Base-by-base conservation (phyloP, 2,329 filamentous ascomycete species). In the Colletotrichum sp. region DNA sequence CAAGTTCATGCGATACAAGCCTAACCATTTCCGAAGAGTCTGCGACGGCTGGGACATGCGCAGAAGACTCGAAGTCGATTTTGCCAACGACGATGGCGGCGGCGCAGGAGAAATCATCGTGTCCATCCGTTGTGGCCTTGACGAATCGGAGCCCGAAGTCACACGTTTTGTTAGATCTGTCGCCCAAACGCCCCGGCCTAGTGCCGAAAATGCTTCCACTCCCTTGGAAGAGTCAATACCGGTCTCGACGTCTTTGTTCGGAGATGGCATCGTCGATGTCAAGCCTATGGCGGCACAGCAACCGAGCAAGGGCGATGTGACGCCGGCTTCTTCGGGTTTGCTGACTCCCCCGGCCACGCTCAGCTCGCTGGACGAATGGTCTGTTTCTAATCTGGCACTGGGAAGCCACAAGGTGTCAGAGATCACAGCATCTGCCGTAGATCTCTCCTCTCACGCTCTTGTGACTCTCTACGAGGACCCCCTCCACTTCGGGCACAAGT, bases 1-100 rank as follows among this genome's bases (percentile, higher is more conserved):
- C 79, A 91, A 89, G 57, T 98, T 94, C 79, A 84, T 98, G 21
- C 88, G 87, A 0, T 92, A 94, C 79, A 93, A 92, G 79, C 96
- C 96, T 6, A 90, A 92, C 55, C 92, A 98, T 79, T 98, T 98
- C 83, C 92, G 93, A 26, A 93, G 93, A 80, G 88, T 92, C 2
- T 99, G 95, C 81, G 87, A 94, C 74, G 94, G 94, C 4, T 99
- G 97, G 96, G 95, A 99, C 81, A 99, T 99, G 96, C 92, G 92
- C 69, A 92, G 96, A 76, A 92, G 88, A 77, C 87, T 99, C 4
- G 94, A 97, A 80, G 95, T 98, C 4, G 97, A 99, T 82, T 99
- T 98, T 85, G 94, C 94, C 55, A 92, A 92, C 24, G 95, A 96
- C 78, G 94, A 97, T 84, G 91, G 92, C n/a, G 88, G 91, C 71